Evolutionary conservation across 1,139 yeast species (phyloP), one percentile per base, ranked within the genome.

Genomic region (Diutina pseudorugosa): DNA sequence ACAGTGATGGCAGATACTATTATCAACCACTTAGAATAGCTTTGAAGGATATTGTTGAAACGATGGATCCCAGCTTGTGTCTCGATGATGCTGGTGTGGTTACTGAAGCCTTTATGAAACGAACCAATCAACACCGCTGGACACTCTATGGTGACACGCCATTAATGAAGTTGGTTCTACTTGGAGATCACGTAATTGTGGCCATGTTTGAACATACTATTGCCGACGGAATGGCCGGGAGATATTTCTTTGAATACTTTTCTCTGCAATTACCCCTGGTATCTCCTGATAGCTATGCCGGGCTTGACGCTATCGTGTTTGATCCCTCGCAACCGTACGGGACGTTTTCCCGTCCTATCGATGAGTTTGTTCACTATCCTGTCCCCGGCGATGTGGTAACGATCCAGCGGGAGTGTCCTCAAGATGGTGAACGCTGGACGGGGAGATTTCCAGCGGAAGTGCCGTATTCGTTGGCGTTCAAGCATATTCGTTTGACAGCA

Each of bases 31-130:
- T 72, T 12, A 53, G 59, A 0, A 44, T 65, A 3, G 48, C 51
- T 1, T 60, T 68, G 19, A 62, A 61, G 2, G 72, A 72, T 40
- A 52, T 72, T 11, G 58, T 71, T 23, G 59, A 56, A 19, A 50
- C 62, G 40, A 57, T 21, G 55, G 54, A 4, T 44, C 42, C 9
- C 27, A 14, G 11, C 3, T 11, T 11, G 11, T 30, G 36, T 12
- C 36, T 30, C n/a, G 51, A 4, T 62, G 50, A 60, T 44, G n/a
- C n/a, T n/a, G 67, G 65, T 1, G 54, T 50, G 3, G 54, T 69
- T 21, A 66, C 59, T 52, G 75, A 70, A 55, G 21, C 52, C 16
- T 66, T 61, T 45, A 62, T 71, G 70, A 65, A 64, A 51, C 57
- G 55, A 40, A 57, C 62, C 40, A 67, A 67, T 50, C 53, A 55